Evolutionary conservation across 2,329 filamentous ascomycete species (phyloP), one percentile per base, ranked within the genome.

Genomic region (Scolecobasidium constrictum): DNA sequence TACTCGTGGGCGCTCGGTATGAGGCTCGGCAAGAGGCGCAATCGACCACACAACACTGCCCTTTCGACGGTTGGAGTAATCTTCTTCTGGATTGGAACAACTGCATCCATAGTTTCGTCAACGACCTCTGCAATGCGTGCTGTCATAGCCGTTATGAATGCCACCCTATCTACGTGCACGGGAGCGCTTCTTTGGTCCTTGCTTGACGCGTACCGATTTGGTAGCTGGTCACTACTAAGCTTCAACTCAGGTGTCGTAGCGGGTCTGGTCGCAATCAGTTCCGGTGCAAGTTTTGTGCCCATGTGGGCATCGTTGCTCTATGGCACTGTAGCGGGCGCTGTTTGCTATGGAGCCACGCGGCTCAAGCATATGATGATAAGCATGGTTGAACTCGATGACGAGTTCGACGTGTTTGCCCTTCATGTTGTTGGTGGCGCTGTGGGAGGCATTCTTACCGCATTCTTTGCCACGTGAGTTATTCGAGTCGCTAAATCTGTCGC

Each of bases 41-140:
- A 86, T 17, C 82, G 87, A 40, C 87, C 87, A 7, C 87, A 94
- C 68, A 94, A 94, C 54, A 86, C 93, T 37, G 92, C 86, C 4
- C 85, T 92, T 60, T 87, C 94, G 52, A 86, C 94, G 41, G 83
- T 93, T 44, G 87, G 87, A 20, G 94, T 87, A 3, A 85, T 94
- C 37, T 94, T 94, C 65, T 78, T 94, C 13, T 94, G 87, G 86
- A 83, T 94, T 13, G 87, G 87, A 42, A 94, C 86, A 87, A 92
- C 94, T 56, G 87, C 87, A 38, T 94, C 94, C 77, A 94, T 84
- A 39, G 86, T 86, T 49, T 87, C 82, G 13, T 86, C 86, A 11
- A 69, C 92, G 44, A 72, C 78, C 38, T 86, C 86, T 40, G 93
- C 92, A 61, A 63, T 94, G 56, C 81, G 87, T 38, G 85, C 85